Evolutionary conservation across 768 basidiomycete species (phyloP), one percentile per base, ranked within the genome.

Genomic region (Xerocomus brunneocitrinus): DNA sequence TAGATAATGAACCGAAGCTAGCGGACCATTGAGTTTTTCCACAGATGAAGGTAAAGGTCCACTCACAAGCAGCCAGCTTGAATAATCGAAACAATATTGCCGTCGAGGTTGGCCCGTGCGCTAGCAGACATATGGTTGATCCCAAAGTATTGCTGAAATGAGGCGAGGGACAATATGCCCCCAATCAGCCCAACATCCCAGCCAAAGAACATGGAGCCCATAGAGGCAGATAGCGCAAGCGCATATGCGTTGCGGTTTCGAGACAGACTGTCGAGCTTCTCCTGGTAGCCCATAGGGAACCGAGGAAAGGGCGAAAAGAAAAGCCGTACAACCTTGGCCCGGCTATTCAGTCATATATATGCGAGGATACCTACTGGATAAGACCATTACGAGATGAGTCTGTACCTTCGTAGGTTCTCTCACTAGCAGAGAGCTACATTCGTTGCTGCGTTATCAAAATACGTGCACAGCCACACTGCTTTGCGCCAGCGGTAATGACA

Each of bases 111-210:
- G 22, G 78, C 77, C 28, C 64, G 65, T 8, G 73, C 70, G n/a
- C 59, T 55, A 2, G 72, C 55, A 24, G 63, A 69, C 65, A 71
- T 58, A 47, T 70, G 62, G 61, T 78, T 61, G 40, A 80, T 47
- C 12, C 77, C 78, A 61, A 81, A 80, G 59, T 77, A 80, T 16
- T 60, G 42, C 55, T 78, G 69, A 62, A 81, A 80, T 3, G 79
- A 78, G 5, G 59, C 36, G 13, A 81, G 63, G 19, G 78, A 59
- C 40, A 80, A 63, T 12, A 80, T 66, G 34, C 80, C 79, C 10
- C 80, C 79, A 32, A 80, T 81, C 47, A 80, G 58, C 8, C 76
- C 76, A 2, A 72, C 71, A 52, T 81, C 78, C 75, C 77, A 78
- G 16, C 77, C 79, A 46, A 67, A 78, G 66, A 77, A 79, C 19